Percentiles rank a stretch among this genome's conserved stretches.
phyloP scores from a whole-genome alignment of 2,329 filamentous ascomycete genomes.

The Epichloe festucae region DNA sequence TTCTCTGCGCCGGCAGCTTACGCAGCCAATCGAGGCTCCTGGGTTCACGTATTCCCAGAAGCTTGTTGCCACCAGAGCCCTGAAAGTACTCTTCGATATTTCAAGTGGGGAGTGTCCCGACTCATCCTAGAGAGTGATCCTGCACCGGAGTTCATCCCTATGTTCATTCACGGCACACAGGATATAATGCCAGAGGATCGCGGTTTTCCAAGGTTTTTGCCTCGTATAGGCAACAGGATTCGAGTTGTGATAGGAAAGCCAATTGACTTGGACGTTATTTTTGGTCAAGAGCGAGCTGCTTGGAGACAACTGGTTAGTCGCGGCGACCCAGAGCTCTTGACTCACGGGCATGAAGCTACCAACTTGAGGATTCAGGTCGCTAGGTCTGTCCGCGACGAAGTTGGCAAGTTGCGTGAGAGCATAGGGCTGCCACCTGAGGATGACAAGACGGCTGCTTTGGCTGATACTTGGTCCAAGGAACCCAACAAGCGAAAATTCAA shows the following conservation, averaged over 20 bases:
- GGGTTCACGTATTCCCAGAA: slow-evolving; percentile 95
- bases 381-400: slow-evolving; percentile 60
- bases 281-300: slow-evolving; percentile 60
- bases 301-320: slow-evolving; percentile 56
- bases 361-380: slow-evolving; percentile 65
- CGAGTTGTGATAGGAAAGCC: slow-evolving; percentile 67
- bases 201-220: slow-evolving; percentile 66
- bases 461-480: slow-evolving; percentile 63
- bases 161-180: slow-evolving; percentile 88
- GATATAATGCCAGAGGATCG: slow-evolving; percentile 78
- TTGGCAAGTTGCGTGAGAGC: slow-evolving; percentile 61
- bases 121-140: slow-evolving; percentile 83
- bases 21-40: slow-evolving; percentile 55
- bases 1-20: slow-evolving; percentile 64
- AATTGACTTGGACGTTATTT: slow-evolving; percentile 58
- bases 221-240: slow-evolving; percentile 58
- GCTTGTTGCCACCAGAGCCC: slow-evolving; percentile 85
- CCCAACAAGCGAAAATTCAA: slow-evolving; percentile 33
- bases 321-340: slow-evolving; percentile 33
- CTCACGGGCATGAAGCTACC: slow-evolving; percentile 48
- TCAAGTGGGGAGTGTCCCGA: slow-evolving; percentile 93
- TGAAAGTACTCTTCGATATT: slow-evolving; percentile 73
- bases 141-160: slow-evolving; percentile 77
- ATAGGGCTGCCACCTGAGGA: slow-evolving; percentile 64
- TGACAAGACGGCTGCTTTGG: slow-evolving; percentile 61